Base-by-base conservation (phyloP, 2,329 filamentous ascomycete genomes). In the Hypoxylon sp. region DNA sequence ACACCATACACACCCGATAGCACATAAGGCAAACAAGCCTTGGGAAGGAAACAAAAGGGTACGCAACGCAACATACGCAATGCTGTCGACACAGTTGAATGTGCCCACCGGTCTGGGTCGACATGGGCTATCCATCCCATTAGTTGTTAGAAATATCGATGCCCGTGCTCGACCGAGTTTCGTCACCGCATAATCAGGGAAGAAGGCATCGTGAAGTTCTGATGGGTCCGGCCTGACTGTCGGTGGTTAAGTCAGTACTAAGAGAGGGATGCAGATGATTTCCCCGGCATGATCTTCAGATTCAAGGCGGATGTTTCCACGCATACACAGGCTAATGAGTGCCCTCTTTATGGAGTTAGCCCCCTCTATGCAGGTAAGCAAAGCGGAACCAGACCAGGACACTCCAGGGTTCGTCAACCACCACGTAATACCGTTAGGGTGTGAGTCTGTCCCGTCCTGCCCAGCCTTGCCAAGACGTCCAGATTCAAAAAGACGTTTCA, bases 401-500 rank as follows among this genome's bases (percentile, higher is more conserved):
- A 48, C 58, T 44, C 57, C 42, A 65, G 58, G 66, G 57, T 65
- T 67, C 60, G 58, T 61, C 57, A n/a, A 65, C 54, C 61, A 63
- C 67, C 13, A 69, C 66, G 66, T 66, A 58, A 65, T 63, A 50
- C 54, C 46, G 54, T 63, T 54, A 57, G 59, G 57, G 57, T 63
- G 55, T 66, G 63, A 69, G 69, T 60, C 60, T 66, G 59, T 71
- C 64, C 63, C 63, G 63, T 67, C 52, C 50, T 44, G 62, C 63
- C 66, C 52, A 63, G 60, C 66, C 66, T 61, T 67, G 66, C 69
- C 69, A 71, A 67, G 55, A 37, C 63, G 47, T 70, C 67, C 67
- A 71, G 69, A 71, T 60, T 61, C 66, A 44, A 63, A 66, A 29
- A 70, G 69, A 63, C 63, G 69, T 71, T 70, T 71, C 69, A 71